Conservation (phyloP, 176 grass and related monocot genomes). For the Hyparrhenia diplandra region DNA sequence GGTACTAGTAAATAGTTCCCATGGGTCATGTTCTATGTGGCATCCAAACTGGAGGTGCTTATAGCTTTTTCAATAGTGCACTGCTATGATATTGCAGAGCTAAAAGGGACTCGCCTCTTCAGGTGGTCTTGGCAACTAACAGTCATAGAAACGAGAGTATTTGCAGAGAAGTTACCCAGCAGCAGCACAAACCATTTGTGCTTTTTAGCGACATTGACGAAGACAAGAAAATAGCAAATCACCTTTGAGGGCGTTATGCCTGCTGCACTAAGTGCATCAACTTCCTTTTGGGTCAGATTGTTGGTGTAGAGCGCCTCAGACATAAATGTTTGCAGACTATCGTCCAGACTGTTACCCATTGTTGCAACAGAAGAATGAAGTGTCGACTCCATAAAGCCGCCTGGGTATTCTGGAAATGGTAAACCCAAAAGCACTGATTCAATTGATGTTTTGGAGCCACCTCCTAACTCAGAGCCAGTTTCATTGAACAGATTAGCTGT, state of each 20-base stretch:
- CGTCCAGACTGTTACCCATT: slow-evolving; percentile 42
- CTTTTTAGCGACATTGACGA: neutral
- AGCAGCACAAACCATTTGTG: neutral
- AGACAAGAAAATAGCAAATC: slow-evolving; percentile 13
- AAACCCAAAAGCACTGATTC: slow-evolving; percentile 58
- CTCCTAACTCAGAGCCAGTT: slow-evolving; percentile 44
- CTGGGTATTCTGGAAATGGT: slow-evolving; percentile 38
- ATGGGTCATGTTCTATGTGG: neutral
- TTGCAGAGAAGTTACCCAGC: neutral
- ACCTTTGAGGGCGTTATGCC: slow-evolving; percentile 63
- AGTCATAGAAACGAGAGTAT: neutral
- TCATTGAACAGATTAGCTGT: slow-evolving; percentile 56
- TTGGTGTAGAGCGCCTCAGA: slow-evolving; percentile 61
- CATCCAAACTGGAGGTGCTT: neutral
- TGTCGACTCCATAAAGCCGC: slow-evolving; percentile 31
- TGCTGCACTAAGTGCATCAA: slow-evolving; percentile 37
- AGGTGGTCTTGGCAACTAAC: neutral
- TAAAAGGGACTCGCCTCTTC: slow-evolving; percentile 19
- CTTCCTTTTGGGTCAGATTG: slow-evolving; percentile 50
- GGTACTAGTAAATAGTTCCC: neutral
- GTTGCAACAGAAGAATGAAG: slow-evolving; percentile 55
- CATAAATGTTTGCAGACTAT: slow-evolving; percentile 49
- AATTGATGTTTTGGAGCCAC: slow-evolving; percentile 36
- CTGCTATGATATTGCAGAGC: neutral
- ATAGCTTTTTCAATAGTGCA: neutral